Evolutionary conservation across 2,329 filamentous ascomycete species (phyloP), one percentile per base, ranked within the genome.

Genomic region (Trichoderma aggressivum): DNA sequence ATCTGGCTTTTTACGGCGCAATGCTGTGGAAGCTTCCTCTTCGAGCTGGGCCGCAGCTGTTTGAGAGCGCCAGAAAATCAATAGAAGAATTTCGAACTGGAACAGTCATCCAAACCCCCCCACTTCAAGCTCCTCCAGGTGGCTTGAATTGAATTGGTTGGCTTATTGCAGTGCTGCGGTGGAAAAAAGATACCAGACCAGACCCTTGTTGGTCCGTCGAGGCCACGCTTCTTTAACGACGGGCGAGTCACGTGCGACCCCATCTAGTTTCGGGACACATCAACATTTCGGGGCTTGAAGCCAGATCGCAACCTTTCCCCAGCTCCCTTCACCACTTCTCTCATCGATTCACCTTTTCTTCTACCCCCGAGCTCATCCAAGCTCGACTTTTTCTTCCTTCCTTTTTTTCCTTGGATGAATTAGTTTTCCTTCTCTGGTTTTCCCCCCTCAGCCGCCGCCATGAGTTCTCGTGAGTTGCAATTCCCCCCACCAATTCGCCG

Each of bases 401-500:
- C 75, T 77, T 78, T 76, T 76, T 75, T 72, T 74, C 73, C 74
- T 79, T 81, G 82, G 79, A 81, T 82, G 81, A 81, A 78, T 77
- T 80, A 79, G 76, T 80, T 79, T 79, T 80, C 77, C 77, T 79
- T 77, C 78, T 79, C 32, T 79, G 78, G 77, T 78, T 77, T 77
- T 79, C 77, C 72, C 71, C 71, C 77, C 72, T 76, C 79, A 73
- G 76, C 75, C 79, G 80, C 81, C 84, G 86, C 76, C 80, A 87
- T 87, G 85, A 86, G 85, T 85, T 86, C 84, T 79, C 81, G 85
- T 87, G 83, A 87, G 85, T 86, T 58, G 50, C 63, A 56, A 58
- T 70, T 63, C 61, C 69, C 69, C 74, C 62, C 47, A 60, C 65
- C 56, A 34, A 55, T 61, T 59, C 56, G 72, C 72, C 73, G 74